These are phyloP conservation scores for Trametes hirsuta DNA, from an alignment of 1,284 basidiomycete genomes.

Conservation along the genomic window DNA sequence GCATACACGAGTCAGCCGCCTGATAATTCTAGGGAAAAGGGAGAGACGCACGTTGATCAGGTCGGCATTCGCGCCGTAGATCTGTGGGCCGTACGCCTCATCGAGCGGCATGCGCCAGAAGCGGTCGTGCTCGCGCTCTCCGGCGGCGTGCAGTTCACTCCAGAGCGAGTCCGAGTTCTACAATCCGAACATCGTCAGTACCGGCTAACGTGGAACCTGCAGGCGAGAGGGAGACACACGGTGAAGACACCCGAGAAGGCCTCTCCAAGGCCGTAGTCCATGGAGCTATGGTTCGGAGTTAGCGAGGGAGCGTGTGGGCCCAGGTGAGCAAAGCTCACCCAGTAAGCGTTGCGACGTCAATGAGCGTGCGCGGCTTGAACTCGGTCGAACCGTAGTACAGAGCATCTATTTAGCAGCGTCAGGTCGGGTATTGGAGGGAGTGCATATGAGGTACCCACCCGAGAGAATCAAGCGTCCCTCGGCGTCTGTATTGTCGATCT, in stretches of 20 bases:
- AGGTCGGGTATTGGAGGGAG: no score
- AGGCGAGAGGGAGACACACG: constrained; percentile 41
- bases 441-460: constrained; percentile 41
- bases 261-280: constrained; percentile 72
- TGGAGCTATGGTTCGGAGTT: constrained; percentile 49
- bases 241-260: constrained; percentile 81
- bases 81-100: constrained; percentile 80
- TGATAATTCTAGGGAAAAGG: not conserved
- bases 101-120: constrained; percentile 88
- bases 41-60: constrained; percentile 68
- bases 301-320: no score
- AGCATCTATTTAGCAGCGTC: constrained; percentile 55
- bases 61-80: constrained; percentile 80
- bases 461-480: constrained; percentile 83
- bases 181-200: not conserved
- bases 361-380: constrained; percentile 81
- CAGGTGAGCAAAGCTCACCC: constrained; percentile 44
- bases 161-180: constrained; percentile 78
- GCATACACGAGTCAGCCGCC: not conserved
- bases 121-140: constrained; percentile 75
- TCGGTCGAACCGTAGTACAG: constrained; percentile 83
- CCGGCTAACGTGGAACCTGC: not conserved
- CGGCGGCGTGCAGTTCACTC: constrained; percentile 72
- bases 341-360: constrained; percentile 85
- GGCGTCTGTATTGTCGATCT: constrained; percentile 90